Evolutionary conservation across 106 monocot genomes (phyloP), one percentile per base, ranked within the genome.

Genomic region (Acanthochlamys bracteata): DNA sequence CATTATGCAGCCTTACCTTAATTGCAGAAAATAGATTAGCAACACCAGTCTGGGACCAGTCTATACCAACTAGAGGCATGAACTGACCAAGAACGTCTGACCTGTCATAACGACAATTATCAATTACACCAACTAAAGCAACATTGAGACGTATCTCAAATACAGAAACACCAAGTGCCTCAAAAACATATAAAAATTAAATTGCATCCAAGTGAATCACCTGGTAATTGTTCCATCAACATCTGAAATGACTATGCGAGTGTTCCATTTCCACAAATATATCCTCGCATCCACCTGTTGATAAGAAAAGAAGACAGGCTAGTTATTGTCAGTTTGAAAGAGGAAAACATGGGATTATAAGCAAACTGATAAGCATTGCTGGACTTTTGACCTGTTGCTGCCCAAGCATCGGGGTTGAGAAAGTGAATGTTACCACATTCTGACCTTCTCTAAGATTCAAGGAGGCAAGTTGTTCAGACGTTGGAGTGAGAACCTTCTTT

Each of bases 31-130:
- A 93, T 19, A 93, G 74, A 78, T 85, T 88, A 55, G 85, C 68
- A 64, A 93, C 93, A 43, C 93, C 93, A 59, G 67, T 80, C 60
- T 93, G 93, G 23, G 79, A 88, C 93, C 93, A 93, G 77, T 93
- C 85, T 74, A 78, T 72, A 52, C 93, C 93, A 77, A 93, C 93
- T 22, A 93, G 71, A 62, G 93, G 88, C 93, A 93, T 93, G 70
- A 93, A 84, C 52, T 88, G 93, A 55, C 93, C 93, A 73, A 93
- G 93, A 73, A 93, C 93, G 80, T 93, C 93, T 64, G 93, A 93
- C 76, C 93, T 93, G 75, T 46, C 45, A 54, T 71, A 59, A 52
- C 24, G 55, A 39, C 7, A 60, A 20, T 57, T 19, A 45, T 14
- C 20, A 24, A n/a, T 1, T 22, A 14, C 22, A 25, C 39, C 56